A percentile compares a stretch with the other conserved stretches of the same genome.
Conservation (phyloP, 1,284 basidiomycete species). For the Tilletia caries region DNA sequence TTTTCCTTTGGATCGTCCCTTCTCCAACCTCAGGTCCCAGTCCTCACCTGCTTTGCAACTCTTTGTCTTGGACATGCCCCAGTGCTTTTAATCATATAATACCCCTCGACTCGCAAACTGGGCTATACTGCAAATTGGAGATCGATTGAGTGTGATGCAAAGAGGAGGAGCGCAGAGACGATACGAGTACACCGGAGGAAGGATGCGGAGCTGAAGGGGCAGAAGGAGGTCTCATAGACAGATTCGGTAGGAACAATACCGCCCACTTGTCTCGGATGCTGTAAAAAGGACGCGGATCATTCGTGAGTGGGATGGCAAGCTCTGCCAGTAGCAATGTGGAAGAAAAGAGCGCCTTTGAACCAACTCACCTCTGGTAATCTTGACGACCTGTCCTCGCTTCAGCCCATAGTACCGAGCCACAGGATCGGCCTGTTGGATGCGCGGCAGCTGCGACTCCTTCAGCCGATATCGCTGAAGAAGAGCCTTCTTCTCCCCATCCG, state of each 20-base stretch:
- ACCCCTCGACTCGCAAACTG: too few relatives aligned
- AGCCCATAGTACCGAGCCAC: slow-evolving; percentile 97
- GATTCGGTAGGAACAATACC: slow-evolving; percentile 88
- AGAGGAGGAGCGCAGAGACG: neutral
- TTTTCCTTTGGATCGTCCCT: too few relatives aligned
- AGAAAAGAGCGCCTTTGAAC: neutral
- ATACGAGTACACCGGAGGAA: slow-evolving; percentile 9
- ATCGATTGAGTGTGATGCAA: too few relatives aligned
- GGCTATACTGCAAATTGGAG: too few relatives aligned
- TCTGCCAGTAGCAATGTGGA: neutral
- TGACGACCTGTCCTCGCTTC: slow-evolving; percentile 91
- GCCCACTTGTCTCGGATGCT: slow-evolving; percentile 91
- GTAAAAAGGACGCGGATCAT: neutral
- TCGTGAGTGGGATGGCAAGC: too few relatives aligned
- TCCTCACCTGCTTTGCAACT: too few relatives aligned
- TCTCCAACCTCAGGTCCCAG: too few relatives aligned
- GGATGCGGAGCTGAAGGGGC: neutral
- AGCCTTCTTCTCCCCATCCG: slow-evolving; percentile 77
- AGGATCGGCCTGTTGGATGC: slow-evolving; percentile 92
- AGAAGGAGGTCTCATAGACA: slow-evolving; percentile 52
- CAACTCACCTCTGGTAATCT: slow-evolving; percentile 71
- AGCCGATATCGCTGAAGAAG: slow-evolving; percentile 76
- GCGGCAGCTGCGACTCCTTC: slow-evolving; percentile 95
- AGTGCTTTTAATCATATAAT: too few relatives aligned
- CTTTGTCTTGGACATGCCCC: too few relatives aligned